These are phyloP conservation scores for Verbascum thapsus DNA, from an alignment of 257 asterid species.

Conservation along the genomic window DNA sequence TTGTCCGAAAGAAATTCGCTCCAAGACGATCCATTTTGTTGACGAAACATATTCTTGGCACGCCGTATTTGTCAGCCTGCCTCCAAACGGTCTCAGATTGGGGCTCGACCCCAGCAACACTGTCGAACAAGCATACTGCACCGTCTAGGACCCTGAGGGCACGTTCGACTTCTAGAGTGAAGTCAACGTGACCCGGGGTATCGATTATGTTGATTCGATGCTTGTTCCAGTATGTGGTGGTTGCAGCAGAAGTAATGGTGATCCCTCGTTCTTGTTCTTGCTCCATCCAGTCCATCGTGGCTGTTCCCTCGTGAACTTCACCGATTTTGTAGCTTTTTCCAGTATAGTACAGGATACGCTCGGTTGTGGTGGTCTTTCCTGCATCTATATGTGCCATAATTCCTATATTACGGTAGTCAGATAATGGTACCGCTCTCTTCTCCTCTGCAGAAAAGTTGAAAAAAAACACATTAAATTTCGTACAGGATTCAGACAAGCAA, in stretches of 20 bases:
- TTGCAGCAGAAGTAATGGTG: conserved; percentile 94
- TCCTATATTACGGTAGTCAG: conserved; percentile 93
- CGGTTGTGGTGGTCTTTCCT: conserved; percentile 96
- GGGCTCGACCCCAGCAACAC: conserved; percentile 99
- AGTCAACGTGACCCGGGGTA: conserved; percentile 98
- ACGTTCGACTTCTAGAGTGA: conserved; percentile 97
- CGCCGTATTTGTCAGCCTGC: conserved; percentile 97
- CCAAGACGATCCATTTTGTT: conserved; percentile 99
- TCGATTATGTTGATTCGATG: conserved; percentile 96
- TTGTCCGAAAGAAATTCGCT: conserved; percentile 87
- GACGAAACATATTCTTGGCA: conserved; percentile 95
- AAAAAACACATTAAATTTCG: background rate
- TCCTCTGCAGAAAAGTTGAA: conserved; percentile 52
- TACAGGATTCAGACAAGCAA: conserved; percentile 11
- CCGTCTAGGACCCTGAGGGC: conserved; percentile 95
- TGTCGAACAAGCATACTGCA: conserved; percentile 91
- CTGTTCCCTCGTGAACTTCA: conserved; percentile 97
- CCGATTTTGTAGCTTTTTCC: conserved; percentile 96
- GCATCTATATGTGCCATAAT: conserved; percentile 99
- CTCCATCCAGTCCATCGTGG: conserved; percentile 99
- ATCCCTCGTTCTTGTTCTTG: conserved; percentile 98
- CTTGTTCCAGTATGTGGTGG: conserved; percentile 91
- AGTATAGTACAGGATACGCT: conserved; percentile 81
- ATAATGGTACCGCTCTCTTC: conserved; percentile 68
- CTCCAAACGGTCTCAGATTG: conserved; percentile 99